Conservation (phyloP, 495 filamentous ascomycete genomes). For the Lasiosphaeria ovina region DNA sequence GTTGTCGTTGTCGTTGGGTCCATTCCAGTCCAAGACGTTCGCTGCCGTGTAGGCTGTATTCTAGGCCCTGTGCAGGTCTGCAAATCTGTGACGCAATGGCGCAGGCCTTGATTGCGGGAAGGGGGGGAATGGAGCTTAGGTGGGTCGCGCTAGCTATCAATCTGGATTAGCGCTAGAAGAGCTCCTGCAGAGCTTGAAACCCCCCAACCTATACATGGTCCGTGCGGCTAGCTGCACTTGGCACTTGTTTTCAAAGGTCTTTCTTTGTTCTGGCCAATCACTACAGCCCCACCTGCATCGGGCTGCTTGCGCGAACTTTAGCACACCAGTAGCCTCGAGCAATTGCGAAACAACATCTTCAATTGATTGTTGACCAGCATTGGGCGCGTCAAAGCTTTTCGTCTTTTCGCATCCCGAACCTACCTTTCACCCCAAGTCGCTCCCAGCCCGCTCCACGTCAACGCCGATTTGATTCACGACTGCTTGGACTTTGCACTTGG, state of each 20-base stretch:
- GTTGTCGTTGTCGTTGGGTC: too few relatives aligned
- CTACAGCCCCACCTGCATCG: not conserved
- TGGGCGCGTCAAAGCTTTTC: too few relatives aligned
- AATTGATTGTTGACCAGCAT: too few relatives aligned
- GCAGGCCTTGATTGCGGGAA: slow-evolving; percentile 12
- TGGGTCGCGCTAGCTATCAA: slow-evolving; percentile 4
- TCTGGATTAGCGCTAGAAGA: not conserved
- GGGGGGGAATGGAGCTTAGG: slow-evolving; percentile 17
- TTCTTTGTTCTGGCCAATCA: not conserved
- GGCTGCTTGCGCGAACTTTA: not conserved
- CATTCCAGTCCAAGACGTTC: too few relatives aligned
- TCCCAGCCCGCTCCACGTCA: too few relatives aligned
- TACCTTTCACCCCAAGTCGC: too few relatives aligned
- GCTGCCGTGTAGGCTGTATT: not conserved
- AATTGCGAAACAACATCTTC: not conserved
- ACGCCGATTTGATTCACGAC: too few relatives aligned
- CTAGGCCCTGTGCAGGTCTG: not conserved
- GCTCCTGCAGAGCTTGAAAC: not conserved
- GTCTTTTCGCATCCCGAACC: too few relatives aligned
- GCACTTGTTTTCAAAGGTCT: not conserved
- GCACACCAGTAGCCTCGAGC: not conserved
- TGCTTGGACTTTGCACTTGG: too few relatives aligned
- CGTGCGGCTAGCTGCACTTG: not conserved
- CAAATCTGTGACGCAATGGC: slow-evolving; percentile 30
- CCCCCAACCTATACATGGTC: not conserved